Evolutionary conservation across 495 filamentous ascomycete species (phyloP).

Genomic region (Neurospora sp.): DNA sequence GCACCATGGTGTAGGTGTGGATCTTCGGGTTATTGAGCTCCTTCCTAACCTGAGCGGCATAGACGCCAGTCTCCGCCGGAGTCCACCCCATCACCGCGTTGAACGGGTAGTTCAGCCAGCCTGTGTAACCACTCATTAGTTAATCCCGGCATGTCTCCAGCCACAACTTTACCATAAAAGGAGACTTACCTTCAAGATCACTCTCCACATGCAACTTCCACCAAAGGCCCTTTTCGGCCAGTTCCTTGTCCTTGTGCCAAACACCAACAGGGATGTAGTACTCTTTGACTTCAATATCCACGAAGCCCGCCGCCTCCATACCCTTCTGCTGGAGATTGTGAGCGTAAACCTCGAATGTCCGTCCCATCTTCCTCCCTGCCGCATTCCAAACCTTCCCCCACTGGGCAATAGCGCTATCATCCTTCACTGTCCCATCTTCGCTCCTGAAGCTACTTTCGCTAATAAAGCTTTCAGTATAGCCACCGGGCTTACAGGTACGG

Average conservation of each 20-base stretch:
- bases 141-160: not conserved
- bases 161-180: not conserved
- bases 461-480: constrained; percentile 14
- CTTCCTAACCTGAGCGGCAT: constrained; percentile 22
- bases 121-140: not conserved
- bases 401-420: not conserved
- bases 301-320: constrained; percentile 36
- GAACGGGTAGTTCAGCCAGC: not conserved
- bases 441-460: constrained; percentile 1
- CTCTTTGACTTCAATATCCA: constrained; percentile 25
- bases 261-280: constrained; percentile 9
- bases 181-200: constrained; percentile 25
- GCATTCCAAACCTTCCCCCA: not conserved
- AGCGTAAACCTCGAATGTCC: constrained; percentile 6
- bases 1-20: constrained; percentile 21
- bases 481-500: constrained; percentile 7
- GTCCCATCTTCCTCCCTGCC: not conserved
- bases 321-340: constrained; percentile 15
- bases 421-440: not conserved
- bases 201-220: constrained; percentile 13
- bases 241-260: constrained; percentile 22
- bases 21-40: constrained; percentile 18
- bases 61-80: constrained; percentile 23
- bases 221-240: constrained; percentile 40
- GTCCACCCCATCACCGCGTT: constrained; percentile 22